Evolutionary conservation across 495 filamentous ascomycete species (phyloP).

Genomic region (Xylaria palmicola): DNA sequence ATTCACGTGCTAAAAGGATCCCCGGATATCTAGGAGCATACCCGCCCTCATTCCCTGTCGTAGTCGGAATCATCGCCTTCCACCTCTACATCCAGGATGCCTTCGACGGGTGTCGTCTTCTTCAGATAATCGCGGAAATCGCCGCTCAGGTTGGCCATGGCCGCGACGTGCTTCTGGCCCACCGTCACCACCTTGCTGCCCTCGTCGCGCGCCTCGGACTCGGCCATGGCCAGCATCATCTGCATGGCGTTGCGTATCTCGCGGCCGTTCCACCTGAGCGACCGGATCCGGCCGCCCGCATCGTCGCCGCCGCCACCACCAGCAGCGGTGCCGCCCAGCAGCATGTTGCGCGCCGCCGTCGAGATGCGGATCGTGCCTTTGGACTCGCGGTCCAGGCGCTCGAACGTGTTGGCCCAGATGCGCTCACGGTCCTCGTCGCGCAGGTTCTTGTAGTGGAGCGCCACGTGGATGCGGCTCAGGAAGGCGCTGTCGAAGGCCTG

Average conservation of each 20-base stretch:
- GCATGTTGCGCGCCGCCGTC: neutral
- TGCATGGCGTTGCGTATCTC: constrained; percentile 30
- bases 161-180: constrained; percentile 11
- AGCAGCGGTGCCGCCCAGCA: neutral
- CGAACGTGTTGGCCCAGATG: constrained; percentile 36
- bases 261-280: constrained; percentile 19
- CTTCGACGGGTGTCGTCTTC: constrained; percentile 6
- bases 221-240: constrained; percentile 39
- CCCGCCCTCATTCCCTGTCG: neutral
- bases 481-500: constrained; percentile 37
- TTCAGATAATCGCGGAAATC: constrained; percentile 32
- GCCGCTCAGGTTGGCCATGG: constrained; percentile 33
- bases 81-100: constrained; percentile 2
- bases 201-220: constrained; percentile 33
- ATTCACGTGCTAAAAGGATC: too few species aligned
- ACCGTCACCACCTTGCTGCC: constrained; percentile 9
- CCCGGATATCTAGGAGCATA: too few species aligned
- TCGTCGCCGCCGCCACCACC: too few species aligned
- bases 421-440: constrained; percentile 24
- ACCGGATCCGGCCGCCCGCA: constrained; percentile 1
- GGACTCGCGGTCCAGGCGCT: constrained; percentile 10
- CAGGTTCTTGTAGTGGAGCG: constrained; percentile 31
- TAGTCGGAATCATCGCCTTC: constrained; percentile 3
- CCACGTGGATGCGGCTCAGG: constrained; percentile 32
- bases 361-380: neutral